A percentile compares a stretch with the other conserved stretches of the same genome.
These are phyloP conservation scores for Pythium monospermum DNA, from an alignment of 352 stramenopile genomes.

Conservation along the genomic window DNA sequence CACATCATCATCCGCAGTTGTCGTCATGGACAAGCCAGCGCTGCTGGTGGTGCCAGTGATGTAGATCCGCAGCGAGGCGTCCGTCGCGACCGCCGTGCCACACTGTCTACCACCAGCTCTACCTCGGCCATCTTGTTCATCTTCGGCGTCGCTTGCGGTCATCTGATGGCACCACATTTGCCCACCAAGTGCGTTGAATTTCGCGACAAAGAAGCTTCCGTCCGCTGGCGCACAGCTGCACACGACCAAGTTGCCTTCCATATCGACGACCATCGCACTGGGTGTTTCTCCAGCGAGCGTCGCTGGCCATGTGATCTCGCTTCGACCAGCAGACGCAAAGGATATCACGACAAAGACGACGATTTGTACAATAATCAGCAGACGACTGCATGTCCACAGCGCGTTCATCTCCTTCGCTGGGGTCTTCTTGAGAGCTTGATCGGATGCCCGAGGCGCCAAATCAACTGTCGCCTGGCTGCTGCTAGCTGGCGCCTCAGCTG, in stretches of 20 bases:
- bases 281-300: too few relatives aligned
- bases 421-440: too few relatives aligned
- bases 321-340: slow-evolving; percentile 6
- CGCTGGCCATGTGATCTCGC: slow-evolving; percentile 12
- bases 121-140: neutral
- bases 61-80: slow-evolving; percentile 5
- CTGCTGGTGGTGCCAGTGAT: slow-evolving; percentile 1
- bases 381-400: slow-evolving; percentile 1
- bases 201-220: slow-evolving; percentile 5
- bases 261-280: slow-evolving; percentile 12
- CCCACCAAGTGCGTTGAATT: slow-evolving; percentile 4
- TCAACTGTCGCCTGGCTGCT: too few relatives aligned
- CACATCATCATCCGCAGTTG: neutral
- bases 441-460: too few relatives aligned
- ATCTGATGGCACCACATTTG: slow-evolving; percentile 6
- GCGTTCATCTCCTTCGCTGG: too few relatives aligned
- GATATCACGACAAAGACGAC: too few relatives aligned
- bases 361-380: neutral
- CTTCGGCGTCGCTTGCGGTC: neutral
- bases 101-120: neutral
- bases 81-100: slow-evolving; percentile 2
- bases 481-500: too few relatives aligned
- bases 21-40: too few relatives aligned
- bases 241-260: slow-evolving; percentile 9
- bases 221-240: slow-evolving; percentile 1